Percentiles rank a stretch among this genome's conserved stretches.
phyloP scores from a whole-genome alignment of 164 flowering plant species.

The Macadamia tetraphylla region DNA sequence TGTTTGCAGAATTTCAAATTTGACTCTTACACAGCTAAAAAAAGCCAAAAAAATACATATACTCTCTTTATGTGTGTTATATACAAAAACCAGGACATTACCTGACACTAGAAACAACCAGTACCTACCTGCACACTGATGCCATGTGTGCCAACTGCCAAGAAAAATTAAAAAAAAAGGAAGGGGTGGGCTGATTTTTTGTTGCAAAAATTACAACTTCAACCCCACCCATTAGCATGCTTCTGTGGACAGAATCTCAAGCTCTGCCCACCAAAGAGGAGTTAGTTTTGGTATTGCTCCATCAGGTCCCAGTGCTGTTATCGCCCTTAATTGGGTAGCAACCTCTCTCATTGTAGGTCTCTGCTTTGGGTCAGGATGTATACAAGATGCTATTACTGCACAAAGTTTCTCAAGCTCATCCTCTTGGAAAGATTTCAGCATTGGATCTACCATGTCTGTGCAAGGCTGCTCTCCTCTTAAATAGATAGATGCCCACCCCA shows the following conservation, averaged over 20 bases:
- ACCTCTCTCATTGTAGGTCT: constrained; percentile 63
- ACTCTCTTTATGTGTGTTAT: constrained; percentile 4
- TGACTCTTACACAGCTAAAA: background rate
- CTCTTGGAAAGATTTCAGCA: constrained; percentile 36
- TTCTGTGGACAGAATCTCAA: constrained; percentile 60
- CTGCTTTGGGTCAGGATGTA: constrained; percentile 30
- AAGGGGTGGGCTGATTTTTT: no score
- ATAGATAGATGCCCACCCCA: constrained; percentile 57
- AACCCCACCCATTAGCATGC: constrained; percentile 15
- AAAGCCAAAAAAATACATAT: background rate
- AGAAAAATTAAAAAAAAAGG: background rate
- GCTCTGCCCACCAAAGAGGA: constrained; percentile 96
- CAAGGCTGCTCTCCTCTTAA: constrained; percentile 27
- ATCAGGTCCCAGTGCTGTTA: constrained; percentile 55
- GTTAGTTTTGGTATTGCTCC: constrained; percentile 58
- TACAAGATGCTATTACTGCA: constrained; percentile 46
- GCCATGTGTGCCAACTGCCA: background rate
- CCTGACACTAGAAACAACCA: constrained; percentile 8
- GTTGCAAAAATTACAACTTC: background rate
- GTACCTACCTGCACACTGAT: constrained; percentile 8
- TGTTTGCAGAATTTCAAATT: no score
- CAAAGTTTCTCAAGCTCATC: constrained; percentile 44
- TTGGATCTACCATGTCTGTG: constrained; percentile 57
- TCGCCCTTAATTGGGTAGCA: constrained; percentile 39
- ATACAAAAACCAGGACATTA: constrained; percentile 7